Percentiles rank a stretch among this genome's conserved stretches.
These are phyloP conservation scores for Eucalyptus erythrocorys DNA, from an alignment of 345 rosid genomes.

Conservation along the genomic window DNA sequence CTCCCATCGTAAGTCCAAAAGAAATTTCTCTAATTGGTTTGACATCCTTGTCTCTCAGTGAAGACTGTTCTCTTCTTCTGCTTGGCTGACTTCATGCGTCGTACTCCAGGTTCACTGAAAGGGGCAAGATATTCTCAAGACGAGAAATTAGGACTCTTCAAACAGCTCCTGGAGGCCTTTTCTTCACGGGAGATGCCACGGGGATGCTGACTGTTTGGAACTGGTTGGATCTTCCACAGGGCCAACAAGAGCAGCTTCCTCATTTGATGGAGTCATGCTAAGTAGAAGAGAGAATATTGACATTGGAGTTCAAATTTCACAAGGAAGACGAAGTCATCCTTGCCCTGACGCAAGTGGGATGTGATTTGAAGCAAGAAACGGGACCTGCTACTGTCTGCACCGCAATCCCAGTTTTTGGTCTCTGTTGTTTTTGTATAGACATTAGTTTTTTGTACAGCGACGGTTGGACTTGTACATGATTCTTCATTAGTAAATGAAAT, in stretches of 20 bases:
- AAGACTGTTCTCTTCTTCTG: not conserved
- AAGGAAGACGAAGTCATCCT: not conserved
- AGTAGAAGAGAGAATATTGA: not conserved
- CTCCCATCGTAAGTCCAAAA: not conserved
- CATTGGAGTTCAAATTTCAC: not conserved
- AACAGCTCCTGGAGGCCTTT: not conserved
- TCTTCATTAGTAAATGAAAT: not conserved
- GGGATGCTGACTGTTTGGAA: slow-evolving; percentile 30
- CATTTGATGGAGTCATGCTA: not conserved
- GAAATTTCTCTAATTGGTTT: not conserved
- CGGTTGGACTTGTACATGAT: not conserved
- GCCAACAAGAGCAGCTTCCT: not conserved
- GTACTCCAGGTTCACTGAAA: not conserved
- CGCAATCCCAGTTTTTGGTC: not conserved
- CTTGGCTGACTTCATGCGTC: not conserved
- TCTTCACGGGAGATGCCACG: slow-evolving; percentile 36
- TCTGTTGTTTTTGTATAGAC: not conserved
- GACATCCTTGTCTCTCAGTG: not conserved
- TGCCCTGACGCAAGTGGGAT: not conserved
- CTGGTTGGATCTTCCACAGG: not conserved
- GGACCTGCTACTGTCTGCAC: not conserved
- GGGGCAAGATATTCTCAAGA: not conserved
- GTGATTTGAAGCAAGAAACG: not conserved
- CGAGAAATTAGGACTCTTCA: not conserved
- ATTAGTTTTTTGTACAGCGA: not conserved